Base-by-base conservation (phyloP, 2,329 filamentous ascomycete species). In the Lecanicillium sp. region DNA sequence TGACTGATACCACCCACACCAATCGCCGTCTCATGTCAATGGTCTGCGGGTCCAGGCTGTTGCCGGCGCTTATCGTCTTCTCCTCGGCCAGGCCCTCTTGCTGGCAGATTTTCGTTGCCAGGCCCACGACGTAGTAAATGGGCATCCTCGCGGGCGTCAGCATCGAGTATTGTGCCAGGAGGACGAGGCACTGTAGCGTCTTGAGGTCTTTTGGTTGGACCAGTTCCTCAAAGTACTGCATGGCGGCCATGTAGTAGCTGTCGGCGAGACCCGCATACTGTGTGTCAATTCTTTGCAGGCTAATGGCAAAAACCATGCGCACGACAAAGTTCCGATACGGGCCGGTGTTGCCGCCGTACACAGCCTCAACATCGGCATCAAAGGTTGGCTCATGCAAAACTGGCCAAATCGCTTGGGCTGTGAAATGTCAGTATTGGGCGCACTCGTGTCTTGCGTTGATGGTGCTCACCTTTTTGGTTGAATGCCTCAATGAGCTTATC, bases 251-350 rank as follows among this genome's bases (percentile, higher is more conserved):
- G 54, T 96, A 97, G 63, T 94, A 97, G 56, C 87, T 89, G 61
- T 97, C 90, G 20, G 92, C 90, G 19, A 97, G 68, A 17, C 89
- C 89, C n/a, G 89, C 88, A 59, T 92, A 97, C 47, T 86, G 81
- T 0, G 82, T 77, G 55, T 89, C 87, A 52, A 96, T 72, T 60
- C 94, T 95, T 61, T 97, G 90, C 61, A 97, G 76, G 57, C 87
- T 90, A 53, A 96, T 94, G 20, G 92, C 90, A 54, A 97, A 80
- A 38, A 96, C 87, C 78, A 97, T 89, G 42, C 87, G 81, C 36
- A 94, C 67, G 32, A 90, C 77, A 52, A 96, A 97, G 52, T 92
- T 88, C 55, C 89, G 81, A 57, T 89, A 90, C 1, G 87, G 72
- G 49, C 94, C 85, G 5, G 65, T 72, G 39, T 80, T 82, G 36